Conservation (phyloP, 257 asterid species). For the Solanum paucissectum region DNA sequence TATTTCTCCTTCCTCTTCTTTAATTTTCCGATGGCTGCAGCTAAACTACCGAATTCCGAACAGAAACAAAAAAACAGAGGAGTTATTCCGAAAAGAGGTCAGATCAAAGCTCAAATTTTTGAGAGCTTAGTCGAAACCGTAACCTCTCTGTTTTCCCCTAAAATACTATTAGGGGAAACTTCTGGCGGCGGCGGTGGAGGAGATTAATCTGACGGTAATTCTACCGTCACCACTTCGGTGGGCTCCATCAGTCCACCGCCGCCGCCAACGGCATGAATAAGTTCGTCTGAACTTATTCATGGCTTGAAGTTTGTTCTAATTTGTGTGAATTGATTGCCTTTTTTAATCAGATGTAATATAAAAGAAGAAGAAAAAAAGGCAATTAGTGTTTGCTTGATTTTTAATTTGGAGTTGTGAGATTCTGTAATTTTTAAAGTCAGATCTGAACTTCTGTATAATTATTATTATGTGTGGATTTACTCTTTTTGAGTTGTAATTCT, state of each 20-base stretch:
- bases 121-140: slow-evolving; percentile 28
- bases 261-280: neutral
- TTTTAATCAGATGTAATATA: neutral
- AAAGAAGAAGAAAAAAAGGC: no score
- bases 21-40: no score
- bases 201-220: neutral
- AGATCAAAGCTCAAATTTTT: slow-evolving; percentile 48
- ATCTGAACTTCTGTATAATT: neutral
- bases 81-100: slow-evolving; percentile 37
- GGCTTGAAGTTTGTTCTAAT: neutral
- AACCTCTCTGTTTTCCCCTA: slow-evolving; percentile 17
- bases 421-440: neutral
- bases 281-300: neutral
- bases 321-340: neutral
- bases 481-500: neutral
- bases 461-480: neutral
- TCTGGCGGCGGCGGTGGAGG: neutral
- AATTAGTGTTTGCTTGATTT: neutral
- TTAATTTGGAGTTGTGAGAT: neutral
- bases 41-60: no score
- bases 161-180: neutral
- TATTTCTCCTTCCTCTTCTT: no score
- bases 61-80: neutral
- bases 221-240: slow-evolving; percentile 1
- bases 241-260: slow-evolving; percentile 14